Percentiles rank a stretch among this genome's conserved stretches.
Evolutionary conservation across 805 yeast genomes (phyloP).

Genomic region (Kodamaea laetipori): DNA sequence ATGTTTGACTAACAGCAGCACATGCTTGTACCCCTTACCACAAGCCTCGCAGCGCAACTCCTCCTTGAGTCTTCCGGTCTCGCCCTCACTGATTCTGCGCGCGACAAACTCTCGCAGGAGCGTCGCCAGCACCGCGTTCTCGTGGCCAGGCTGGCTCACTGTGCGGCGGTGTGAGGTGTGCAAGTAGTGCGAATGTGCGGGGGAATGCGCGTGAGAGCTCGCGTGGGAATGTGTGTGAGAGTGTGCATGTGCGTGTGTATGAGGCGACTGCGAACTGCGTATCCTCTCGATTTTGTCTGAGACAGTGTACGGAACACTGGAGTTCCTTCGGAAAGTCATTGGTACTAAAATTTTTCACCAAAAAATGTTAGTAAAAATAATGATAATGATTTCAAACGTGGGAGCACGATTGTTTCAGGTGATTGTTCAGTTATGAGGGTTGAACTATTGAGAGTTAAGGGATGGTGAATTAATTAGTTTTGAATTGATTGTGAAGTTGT

Average conservation of each 20-base stretch:
- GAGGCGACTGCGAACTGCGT: background rate
- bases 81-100: slow-evolving; percentile 82
- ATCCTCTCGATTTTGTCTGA: no score
- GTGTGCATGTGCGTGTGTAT: no score
- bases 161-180: no score
- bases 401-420: no score
- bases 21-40: slow-evolving; percentile 89
- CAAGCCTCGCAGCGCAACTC: slow-evolving; percentile 87
- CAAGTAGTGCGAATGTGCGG: background rate
- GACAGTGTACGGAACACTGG: background rate
- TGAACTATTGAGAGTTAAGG: no score
- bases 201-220: no score
- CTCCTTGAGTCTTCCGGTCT: slow-evolving; percentile 80
- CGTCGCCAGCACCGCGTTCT: slow-evolving; percentile 40
- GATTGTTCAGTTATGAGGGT: no score
- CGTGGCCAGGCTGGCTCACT: background rate
- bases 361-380: background rate
- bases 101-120: slow-evolving; percentile 72
- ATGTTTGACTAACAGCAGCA: slow-evolving; percentile 84
- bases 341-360: slow-evolving; percentile 1
- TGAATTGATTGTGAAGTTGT: no score
- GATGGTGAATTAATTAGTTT: no score
- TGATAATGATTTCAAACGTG: no score
- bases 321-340: slow-evolving; percentile 1
- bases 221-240: no score